Base-by-base conservation (phyloP, 306 rosid genomes). In the Neltuma alba region DNA sequence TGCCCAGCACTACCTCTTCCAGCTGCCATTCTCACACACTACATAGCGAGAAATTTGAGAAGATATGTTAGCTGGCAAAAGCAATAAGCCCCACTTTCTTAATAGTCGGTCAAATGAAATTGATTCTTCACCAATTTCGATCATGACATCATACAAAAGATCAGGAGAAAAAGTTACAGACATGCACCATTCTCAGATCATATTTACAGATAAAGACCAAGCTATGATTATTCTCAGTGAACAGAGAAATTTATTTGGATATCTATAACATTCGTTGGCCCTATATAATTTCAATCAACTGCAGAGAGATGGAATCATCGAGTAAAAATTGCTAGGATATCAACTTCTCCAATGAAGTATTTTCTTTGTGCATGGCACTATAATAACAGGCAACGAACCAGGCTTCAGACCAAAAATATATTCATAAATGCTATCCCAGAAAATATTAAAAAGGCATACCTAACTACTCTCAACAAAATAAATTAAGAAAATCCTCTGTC, bases 401-500 rank as follows among this genome's bases (percentile, higher is more conserved):
- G 70, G 74, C 27, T 68, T 57, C 74, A 64, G 67, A 28, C 36
- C 38, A 73, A 40, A 38, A 34, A 50, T 20, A 40, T 52, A 47
- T 10, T 11, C 14, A 58, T 33, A 57, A 14, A 52, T 62, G 47
- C 37, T 70, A 45, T 68, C 57, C 3, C 47, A 77, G 38, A 10
- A 37, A 70, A 73, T 33, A 50, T 37, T n/a, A 20, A 67, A 41
- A 69, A 30, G 81, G 28, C 84, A 81, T 85, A 88, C 91, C 91
- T 79, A 61, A 77, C 75, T 67, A 70, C 67, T 82, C 71, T 81
- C 58, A 40, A 74, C 70, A 66, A 55, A 55, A 71, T 57, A 70
- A 87, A 64, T 45, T 47, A 77, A 79, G 71, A 63, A 76, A 75
- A 40, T 55, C 67, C 74, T 38, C 48, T 27, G 42, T 55, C 61